Base-by-base conservation (phyloP, 148 eudicot species). In the Fallopia convolvulus region DNA sequence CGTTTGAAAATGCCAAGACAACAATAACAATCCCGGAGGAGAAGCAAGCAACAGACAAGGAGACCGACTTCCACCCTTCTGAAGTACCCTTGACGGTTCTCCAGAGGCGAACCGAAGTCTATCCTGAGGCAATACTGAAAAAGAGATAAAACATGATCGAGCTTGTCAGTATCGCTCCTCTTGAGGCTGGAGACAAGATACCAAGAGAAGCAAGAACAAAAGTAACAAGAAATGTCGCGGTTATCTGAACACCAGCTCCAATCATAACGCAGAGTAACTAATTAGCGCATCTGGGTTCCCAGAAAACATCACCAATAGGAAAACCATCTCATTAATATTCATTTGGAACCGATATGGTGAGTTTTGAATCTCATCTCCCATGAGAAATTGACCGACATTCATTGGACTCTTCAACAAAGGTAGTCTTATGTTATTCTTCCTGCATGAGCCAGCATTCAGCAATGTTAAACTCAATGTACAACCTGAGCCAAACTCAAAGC, bases 191-290 rank as follows among this genome's bases (percentile, higher is more conserved):
- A n/a, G n/a, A n/a, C n/a, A n/a, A n/a, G n/a, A n/a, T n/a, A n/a
- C n/a, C n/a, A n/a, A n/a, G n/a, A n/a, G 40, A 60, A 23, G 63
- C 63, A 52, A 75, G 55, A 26, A 75, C 41, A 14, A 75, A 50
- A 26, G 77, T 52, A 10, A 52, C 77, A 50, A 52, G 42, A 74
- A 56, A 26, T 61, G 53, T 74, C 33, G 61, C 61, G 1, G 40
- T 74, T 1, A 74, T 49, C 63, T 74, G 77, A 1, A 74, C 61
- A n/a, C 77, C 77, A 36, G 48, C 77, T 50, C 77, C 77, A 75
- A 75, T 41, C 61, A 75, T 75, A 15, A 75, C 77, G n/a, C 77
- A 49, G 1, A 75, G 77, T 10, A 75, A 41, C 30, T 75, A n/a
- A n/a, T n/a, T 75, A 26, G 77, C 13, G 42, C 20, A 52, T 14